Evolutionary conservation across 805 yeast species (phyloP), one percentile per base, ranked within the genome.

Genomic region (Wickerhamiella qilinensis): DNA sequence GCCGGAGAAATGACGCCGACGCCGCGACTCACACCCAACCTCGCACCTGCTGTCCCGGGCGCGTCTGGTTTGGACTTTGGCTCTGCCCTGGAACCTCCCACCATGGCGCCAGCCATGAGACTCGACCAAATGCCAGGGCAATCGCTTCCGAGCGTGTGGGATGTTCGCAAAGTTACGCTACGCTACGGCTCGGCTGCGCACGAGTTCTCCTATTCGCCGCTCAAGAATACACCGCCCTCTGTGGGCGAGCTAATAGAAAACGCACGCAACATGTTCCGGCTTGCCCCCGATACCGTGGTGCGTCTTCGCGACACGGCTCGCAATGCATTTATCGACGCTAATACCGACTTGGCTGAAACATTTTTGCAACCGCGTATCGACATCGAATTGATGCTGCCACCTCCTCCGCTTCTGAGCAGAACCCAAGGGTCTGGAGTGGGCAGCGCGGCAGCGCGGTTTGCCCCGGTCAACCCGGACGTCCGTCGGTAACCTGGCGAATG

Each of bases 211-310:
- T 86, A 69, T 55, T 72, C 80, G 12, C 65, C 73, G 3, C 56
- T 65, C 35, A 71, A 73, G 45, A 71, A 78, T 33, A 78, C 93
- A 0, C 78, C 93, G 5, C 97, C 97, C 2, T 77, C 91, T 0
- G 60, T 76, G 30, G 51, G 67, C 21, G 97, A 86, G 56, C 58
- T 86, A n/a, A 49, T 84, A 11, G 81, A 79, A 40, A 85, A 84
- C 53, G 84, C 83, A 14, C 73, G 72, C 39, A 63, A 67, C 37
- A 80, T 86, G 19, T 86, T 86, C 55, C 68, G 70, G n/a, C 68
- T 75, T 24, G 58, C 63, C 14, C 43, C 49, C 7, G 57, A 56
- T 38, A 48, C 54, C 17, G 55, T 59, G 11, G 47, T 68, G 17
- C 57, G 60, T 22, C 52, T 68, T 9, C 50, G 58, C 40, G 54